Evolutionary conservation across 1,284 basidiomycete species (phyloP), one percentile per base, ranked within the genome.

Genomic region (Apiotrichum montevideense): DNA sequence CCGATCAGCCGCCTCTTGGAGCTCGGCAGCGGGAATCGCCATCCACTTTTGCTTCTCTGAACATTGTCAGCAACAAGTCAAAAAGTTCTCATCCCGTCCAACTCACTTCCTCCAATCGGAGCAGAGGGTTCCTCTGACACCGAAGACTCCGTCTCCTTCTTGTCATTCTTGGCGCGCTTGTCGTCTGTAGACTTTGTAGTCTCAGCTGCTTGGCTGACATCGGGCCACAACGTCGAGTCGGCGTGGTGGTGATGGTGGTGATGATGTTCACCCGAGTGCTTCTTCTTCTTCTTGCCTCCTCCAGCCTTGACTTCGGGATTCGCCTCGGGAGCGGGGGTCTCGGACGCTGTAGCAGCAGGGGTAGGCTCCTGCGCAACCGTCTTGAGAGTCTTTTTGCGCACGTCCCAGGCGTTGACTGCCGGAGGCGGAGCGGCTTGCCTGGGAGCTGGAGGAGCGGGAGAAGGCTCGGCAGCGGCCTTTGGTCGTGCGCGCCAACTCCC

Each of bases 1-100:
- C 62, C 72, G 66, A 54, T 78, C 76, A 3, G 70, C 70, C 8
- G 76, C 74, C 32, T 74, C 74, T 35, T 74, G 69, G n/a, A 78
- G 64, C 55, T 78, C 75, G 0, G 68, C 59, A 2, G 74, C 71
- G 3, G 76, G 73, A 29, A 78, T 78, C 5, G 73, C 61, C 6
- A 60, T 76, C 77, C 77, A 78, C 62, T 76, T 77, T 34, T 65
- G 67, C 64, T 76, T 76, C 59, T 72, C 74, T 76, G 51, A 21
- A 52, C 39, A 34, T 39, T 32, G 34, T 54, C 29, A 39, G 11
- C 13, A 21, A 14, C 21, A 21, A 21, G 21, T 21, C 21, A 21
- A 21, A 21, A 21, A 21, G 3, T 11, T 21, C 21, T 21, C 21
- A 21, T 21, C 21, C 21, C 21, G 21, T 21, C 21, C 11, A 9